Conservation (phyloP, 805 yeast genomes). For the Blastobotrys attinorum region DNA sequence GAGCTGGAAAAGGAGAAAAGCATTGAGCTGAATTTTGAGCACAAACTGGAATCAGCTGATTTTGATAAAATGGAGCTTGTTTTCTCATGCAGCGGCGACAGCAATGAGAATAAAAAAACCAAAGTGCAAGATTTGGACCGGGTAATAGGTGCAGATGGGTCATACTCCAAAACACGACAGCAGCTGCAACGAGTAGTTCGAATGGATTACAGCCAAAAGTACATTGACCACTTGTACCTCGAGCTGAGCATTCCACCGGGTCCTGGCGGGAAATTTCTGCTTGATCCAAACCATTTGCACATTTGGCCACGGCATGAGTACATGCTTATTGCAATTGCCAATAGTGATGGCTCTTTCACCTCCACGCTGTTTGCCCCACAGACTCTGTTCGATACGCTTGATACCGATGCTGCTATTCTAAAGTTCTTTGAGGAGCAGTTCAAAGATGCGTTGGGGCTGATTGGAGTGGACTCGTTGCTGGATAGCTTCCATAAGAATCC, state of each 20-base stretch:
- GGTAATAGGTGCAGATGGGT: conserved; percentile 80
- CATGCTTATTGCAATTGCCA: conserved; percentile 88
- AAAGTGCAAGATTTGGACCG: conserved; percentile 40
- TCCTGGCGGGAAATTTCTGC: conserved; percentile 34
- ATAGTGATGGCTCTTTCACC: conserved; percentile 78
- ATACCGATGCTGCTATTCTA: conserved; percentile 37
- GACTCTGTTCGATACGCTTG: conserved; percentile 46
- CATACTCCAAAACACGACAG: conserved; percentile 64
- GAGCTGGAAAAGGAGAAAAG: conserved; percentile 47
- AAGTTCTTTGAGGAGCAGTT: conserved; percentile 54
- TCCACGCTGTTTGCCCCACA: conserved; percentile 85
- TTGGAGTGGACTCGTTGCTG: conserved; percentile 50
- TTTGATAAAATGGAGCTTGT: conserved; percentile 22
- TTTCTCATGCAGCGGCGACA: conserved; percentile 16
- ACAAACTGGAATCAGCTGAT: conserved; percentile 44
- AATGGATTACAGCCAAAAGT: conserved; percentile 67
- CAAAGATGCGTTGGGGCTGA: conserved; percentile 63
- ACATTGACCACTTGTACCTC: conserved; percentile 74
- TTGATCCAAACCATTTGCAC: conserved; percentile 73
- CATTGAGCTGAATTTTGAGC: conserved; percentile 44
- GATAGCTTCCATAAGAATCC: conserved; percentile 54
- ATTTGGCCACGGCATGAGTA: conserved; percentile 86
- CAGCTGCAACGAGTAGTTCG: conserved; percentile 59
- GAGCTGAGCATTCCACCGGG: conserved; percentile 70
- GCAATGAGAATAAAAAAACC: conserved; percentile 10